Evolutionary conservation across 1,284 basidiomycete species (phyloP), one percentile per base, ranked within the genome.

Genomic region (Fomitopsis pinicola): DNA sequence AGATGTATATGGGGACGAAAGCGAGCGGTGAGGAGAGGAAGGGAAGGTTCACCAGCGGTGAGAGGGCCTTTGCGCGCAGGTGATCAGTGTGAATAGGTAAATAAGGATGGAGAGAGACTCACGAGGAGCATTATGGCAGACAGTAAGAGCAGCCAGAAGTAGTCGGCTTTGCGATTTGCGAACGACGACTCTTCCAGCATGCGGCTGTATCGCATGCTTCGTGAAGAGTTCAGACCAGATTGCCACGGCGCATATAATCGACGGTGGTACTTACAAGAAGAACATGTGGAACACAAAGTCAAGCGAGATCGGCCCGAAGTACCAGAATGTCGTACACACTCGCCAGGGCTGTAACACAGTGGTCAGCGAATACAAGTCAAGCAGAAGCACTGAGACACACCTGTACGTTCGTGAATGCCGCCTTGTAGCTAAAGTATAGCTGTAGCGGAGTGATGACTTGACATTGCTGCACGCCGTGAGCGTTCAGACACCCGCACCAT

Each of bases 151-250:
- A 99, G 80, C 92, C 94, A 97, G 68, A 96, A 89, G 75, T 97
- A 99, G 73, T 97, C 95, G 38, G 96, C 95, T 73, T 83, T 89
- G 44, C 85, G 83, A 65, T 95, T 94, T 35, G 92, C 89, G 74
- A 97, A 99, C 1, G 94, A 94, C 30, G 94, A 95, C 74, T 98
- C 95, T 76, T 99, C 97, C 1, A 99, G 80, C 87, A 98, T 92
- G 56, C 95, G 85, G 59, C 94, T 95, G 73, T 98, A 99, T 58
- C 97, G 83, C 94, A 98, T 96, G 72, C 94, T 95, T 58, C 30
- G 19, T 15, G 9, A 45, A 40, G 30, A 2, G 42, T 48, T 38
- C 42, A 61, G 28, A 5, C 54, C 55, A 52, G 46, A 3, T 42
- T n/a, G n/a, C 52, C 28, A 59, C 3, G 14, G 58, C 22, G n/a